Evolutionary conservation across 1,139 yeast genomes (phyloP), one percentile per base, ranked within the genome.

Genomic region (Protomyces inundatus): DNA sequence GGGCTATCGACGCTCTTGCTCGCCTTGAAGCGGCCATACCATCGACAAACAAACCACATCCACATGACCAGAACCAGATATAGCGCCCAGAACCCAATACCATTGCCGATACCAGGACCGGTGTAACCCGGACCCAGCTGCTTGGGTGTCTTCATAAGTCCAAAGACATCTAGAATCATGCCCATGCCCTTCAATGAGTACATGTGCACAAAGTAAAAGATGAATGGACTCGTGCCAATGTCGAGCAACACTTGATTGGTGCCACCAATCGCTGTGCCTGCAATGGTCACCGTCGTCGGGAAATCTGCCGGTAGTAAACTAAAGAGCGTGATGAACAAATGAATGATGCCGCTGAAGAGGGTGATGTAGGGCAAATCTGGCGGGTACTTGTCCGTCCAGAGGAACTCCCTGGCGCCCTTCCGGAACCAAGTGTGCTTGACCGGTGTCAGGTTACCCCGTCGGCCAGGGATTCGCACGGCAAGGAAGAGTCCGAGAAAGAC

Each of bases 321-420:
- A 32, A 58, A 58, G 2, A 52, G 32, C 9, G 56, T 42, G 45
- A 58, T 52, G 56, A 58, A 58, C 7, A 40, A 14, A 30, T 58
- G 62, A 35, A 36, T 58, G 52, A 58, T 58, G 40, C 52, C 42
- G 36, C 52, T 52, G 52, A 58, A 58, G 36, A 58, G 52, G 7
- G 62, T 35, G 30, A 52, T 58, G 52, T 36, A 58, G 6, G 62
- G 56, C n/a, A 58, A 40, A 34, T 58, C 62, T 16, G 62, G 62
- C n/a, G 56, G 54, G 45, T 58, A 58, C 62, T 58, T 58, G 56
- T 58, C 54, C 9, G 62, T 58, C 62, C 62, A 58, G 45, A 58
- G 54, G 42, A 58, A 58, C 39, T 58, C 62, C 7, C 46, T 51
- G 6, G 35, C 53, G 12, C 62, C 62, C 33, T 42, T 51, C 12